Conservation (phyloP, 2,329 filamentous ascomycete species). For the Chlorencoelia australis region DNA sequence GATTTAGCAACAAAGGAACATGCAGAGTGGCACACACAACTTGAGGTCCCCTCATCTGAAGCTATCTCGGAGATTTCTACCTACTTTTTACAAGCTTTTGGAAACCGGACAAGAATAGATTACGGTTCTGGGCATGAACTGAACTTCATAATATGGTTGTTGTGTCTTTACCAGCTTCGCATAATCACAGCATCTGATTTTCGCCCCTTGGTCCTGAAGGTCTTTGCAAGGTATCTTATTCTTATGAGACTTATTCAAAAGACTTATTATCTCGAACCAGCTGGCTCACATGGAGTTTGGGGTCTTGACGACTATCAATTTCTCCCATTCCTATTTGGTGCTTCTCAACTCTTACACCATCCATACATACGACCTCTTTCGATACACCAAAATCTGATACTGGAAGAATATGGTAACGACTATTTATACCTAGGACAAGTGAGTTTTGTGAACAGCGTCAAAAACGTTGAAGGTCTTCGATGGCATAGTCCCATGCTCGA, state of each 20-base stretch:
- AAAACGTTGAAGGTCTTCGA: slow-evolving; percentile 84
- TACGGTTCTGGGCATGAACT: slow-evolving; percentile 97
- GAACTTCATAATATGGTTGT: slow-evolving; percentile 92
- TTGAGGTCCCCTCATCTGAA: slow-evolving; percentile 41
- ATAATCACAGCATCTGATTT: slow-evolving; percentile 59
- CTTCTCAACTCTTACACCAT: slow-evolving; percentile 79
- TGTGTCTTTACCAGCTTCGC: slow-evolving; percentile 79
- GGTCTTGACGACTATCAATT: slow-evolving; percentile 97
- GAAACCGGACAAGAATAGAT: slow-evolving; percentile 79
- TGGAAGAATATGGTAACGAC: slow-evolving; percentile 77
- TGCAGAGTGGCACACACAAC: slow-evolving; percentile 50
- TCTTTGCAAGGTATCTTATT: slow-evolving; percentile 73
- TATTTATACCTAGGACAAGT: slow-evolving; percentile 92
- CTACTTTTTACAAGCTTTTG: slow-evolving; percentile 77
- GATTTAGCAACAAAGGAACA: slow-evolving; percentile 49
- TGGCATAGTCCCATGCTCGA: slow-evolving; percentile 99
- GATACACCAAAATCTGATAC: slow-evolving; percentile 78
- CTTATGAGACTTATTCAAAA: slow-evolving; percentile 84
- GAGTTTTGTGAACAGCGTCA: slow-evolving; percentile 87
- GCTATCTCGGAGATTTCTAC: slow-evolving; percentile 63
- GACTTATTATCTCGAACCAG: slow-evolving; percentile 93
- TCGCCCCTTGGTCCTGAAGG: slow-evolving; percentile 59
- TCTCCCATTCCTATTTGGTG: slow-evolving; percentile 88
- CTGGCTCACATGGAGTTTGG: slow-evolving; percentile 96
- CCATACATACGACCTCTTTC: slow-evolving; percentile 66